A percentile compares a stretch with the other conserved stretches of the same genome.
Evolutionary conservation across 2,329 filamentous ascomycete species (phyloP).

Genomic region (Claviceps maximensis): DNA sequence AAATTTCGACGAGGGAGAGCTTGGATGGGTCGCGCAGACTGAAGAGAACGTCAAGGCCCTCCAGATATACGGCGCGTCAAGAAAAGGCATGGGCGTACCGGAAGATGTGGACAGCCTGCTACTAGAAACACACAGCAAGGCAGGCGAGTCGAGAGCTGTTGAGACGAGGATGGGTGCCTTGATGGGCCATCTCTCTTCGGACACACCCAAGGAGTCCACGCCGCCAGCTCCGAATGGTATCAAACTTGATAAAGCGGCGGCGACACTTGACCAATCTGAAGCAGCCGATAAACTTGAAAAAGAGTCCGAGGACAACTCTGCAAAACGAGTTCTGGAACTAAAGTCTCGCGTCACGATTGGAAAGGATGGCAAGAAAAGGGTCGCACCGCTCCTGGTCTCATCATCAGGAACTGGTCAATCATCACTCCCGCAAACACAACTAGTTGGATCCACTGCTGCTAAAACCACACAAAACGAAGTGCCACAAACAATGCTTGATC

Average conservation of each 20-base stretch:
- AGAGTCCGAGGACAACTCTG: constrained; percentile 39
- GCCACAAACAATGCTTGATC: constrained; percentile 72
- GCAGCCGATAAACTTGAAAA: constrained; percentile 22
- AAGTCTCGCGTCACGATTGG: constrained; percentile 90
- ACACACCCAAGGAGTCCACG: constrained; percentile 35
- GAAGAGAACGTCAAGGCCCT: constrained; percentile 88
- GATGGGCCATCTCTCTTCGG: constrained; percentile 68
- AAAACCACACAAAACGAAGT: constrained; percentile 53
- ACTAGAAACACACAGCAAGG: constrained; percentile 84
- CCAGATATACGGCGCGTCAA: constrained; percentile 80
- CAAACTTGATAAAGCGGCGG: constrained; percentile 30
- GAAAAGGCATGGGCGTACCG: constrained; percentile 78
- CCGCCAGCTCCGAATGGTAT: constrained; percentile 35
- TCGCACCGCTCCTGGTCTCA: constrained; percentile 82
- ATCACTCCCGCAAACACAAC: constrained; percentile 74
- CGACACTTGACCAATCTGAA: constrained; percentile 26
- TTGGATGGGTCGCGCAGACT: constrained; percentile 75
- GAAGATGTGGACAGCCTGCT: constrained; percentile 83
- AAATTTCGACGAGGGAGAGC: constrained; percentile 72
- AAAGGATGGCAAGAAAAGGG: constrained; percentile 93
- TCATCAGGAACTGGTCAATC: constrained; percentile 78
- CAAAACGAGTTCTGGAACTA: constrained; percentile 44
- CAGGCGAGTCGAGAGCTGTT: constrained; percentile 74
- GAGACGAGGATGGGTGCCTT: constrained; percentile 96
- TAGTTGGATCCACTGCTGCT: constrained; percentile 62